phyloP scores from a whole-genome alignment of 306 rosid genomes.

The Vigna reflexopilosa region DNA sequence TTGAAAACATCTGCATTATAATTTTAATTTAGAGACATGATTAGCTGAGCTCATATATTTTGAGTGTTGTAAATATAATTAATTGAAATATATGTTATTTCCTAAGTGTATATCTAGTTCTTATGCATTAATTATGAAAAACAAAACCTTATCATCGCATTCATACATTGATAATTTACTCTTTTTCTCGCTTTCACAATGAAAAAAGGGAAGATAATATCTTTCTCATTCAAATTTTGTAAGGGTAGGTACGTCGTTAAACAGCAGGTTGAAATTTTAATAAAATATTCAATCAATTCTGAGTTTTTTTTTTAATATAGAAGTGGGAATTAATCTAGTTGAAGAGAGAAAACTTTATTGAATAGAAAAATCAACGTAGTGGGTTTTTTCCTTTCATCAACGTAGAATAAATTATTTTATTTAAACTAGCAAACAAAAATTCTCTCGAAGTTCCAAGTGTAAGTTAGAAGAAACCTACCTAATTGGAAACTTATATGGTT shows the following conservation, averaged over 20 bases:
- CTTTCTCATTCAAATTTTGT: neutral
- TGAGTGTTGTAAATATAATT: no score
- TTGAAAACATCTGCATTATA: no score
- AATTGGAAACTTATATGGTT: slow-evolving; percentile 46
- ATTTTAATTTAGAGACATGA: no score
- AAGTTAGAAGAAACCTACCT: slow-evolving; percentile 63
- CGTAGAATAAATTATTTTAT: slow-evolving; percentile 34
- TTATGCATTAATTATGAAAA: no score
- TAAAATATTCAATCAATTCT: neutral
- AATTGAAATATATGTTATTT: no score
- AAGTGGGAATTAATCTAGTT: slow-evolving; percentile 14
- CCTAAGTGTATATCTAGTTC: no score
- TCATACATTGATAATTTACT: neutral
- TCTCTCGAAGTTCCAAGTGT: slow-evolving; percentile 56
- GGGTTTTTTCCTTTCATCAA: slow-evolving; percentile 12
- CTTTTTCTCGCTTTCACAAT: neutral
- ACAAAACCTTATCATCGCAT: neutral
- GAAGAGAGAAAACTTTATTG: neutral
- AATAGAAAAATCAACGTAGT: slow-evolving; percentile 43
- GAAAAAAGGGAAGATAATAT: neutral
- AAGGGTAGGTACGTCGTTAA: slow-evolving; percentile 8
- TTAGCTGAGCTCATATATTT: no score
- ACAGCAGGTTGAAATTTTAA: neutral
- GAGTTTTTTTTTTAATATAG: neutral
- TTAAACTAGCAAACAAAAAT: slow-evolving; percentile 58